Percentiles rank a stretch among this genome's conserved stretches.
These are phyloP conservation scores for Wickerhamiella kurtzmanii DNA, from an alignment of 805 yeast species.

Conservation along the genomic window DNA sequence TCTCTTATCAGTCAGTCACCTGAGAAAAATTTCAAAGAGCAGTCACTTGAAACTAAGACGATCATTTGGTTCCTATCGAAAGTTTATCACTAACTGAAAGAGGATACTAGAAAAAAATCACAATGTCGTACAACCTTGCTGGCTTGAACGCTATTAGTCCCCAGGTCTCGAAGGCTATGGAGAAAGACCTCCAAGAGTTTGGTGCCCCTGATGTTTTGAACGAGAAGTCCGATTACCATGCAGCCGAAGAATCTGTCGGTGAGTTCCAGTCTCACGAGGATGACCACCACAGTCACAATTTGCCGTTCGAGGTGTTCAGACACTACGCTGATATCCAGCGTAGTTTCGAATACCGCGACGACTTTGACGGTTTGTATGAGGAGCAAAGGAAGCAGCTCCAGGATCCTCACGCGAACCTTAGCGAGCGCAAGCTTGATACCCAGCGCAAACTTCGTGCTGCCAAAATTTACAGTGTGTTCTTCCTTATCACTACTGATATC, in stretches of 20 bases:
- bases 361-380: constrained; percentile 14
- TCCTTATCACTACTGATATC: constrained; percentile 36
- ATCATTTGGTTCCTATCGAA: too few relatives aligned
- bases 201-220: not conserved
- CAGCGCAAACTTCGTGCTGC: constrained; percentile 15
- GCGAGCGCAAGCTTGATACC: constrained; percentile 13
- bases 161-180: not conserved
- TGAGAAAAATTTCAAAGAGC: too few relatives aligned
- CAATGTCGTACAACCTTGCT: not conserved
- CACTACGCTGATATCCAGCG: constrained; percentile 19
- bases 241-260: constrained; percentile 5
- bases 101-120: not conserved
- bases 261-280: constrained; percentile 10
- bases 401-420: constrained; percentile 16
- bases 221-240: not conserved
- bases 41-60: too few relatives aligned
- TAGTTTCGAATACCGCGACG: constrained; percentile 11
- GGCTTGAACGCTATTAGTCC: not conserved
- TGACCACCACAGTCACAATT: constrained; percentile 11
- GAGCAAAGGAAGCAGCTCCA: constrained; percentile 9
- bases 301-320: constrained; percentile 13
- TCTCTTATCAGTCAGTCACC: too few relatives aligned
- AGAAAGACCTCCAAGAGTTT: not conserved
- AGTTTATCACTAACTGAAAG: too few relatives aligned
- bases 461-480: constrained; percentile 26